Base-by-base conservation (phyloP, 768 basidiomycete genomes). In the Coprinopsis sp. region DNA sequence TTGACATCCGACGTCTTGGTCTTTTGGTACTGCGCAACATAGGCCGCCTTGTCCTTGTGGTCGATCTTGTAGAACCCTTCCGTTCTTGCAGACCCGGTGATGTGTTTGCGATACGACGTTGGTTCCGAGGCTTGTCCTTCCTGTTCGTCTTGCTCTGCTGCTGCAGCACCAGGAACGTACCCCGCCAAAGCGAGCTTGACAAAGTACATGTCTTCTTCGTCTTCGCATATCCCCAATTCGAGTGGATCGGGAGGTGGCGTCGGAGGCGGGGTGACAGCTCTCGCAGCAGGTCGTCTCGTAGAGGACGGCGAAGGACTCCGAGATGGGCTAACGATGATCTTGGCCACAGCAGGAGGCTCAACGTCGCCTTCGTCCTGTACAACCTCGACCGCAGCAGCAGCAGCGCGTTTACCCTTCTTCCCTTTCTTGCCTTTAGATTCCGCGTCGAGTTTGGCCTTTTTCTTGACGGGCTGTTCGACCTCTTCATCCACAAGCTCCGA, bases 1-100 rank as follows among this genome's bases (percentile, higher is more conserved):
- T 49, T 65, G 2, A 68, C 59, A 22, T 69, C 66, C 22, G 74
- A 65, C 1, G 61, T 69, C 23, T 71, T 68, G 44, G 77, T 66
- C 18, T 87, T 82, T 47, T 84, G 83, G 62, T 91, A 91, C 63
- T 95, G 91, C 4, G 90, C 86, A 33, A 98, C 87, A 55, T 98
- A 97, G 2, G 81, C 81, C 0, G 91, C 85, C 70, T 96, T 96
- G 62, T 92, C 89, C 5, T 84, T 79, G 57, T 91, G 87, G 0
- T 91, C 84, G 62, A 98, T 91, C 71, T 92, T 90, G 77, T 95
- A 95, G 66, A 84, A 93, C 3, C 96, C 95, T 63, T 97, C 91
- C 1, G 93, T 91, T 13, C 95, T 81, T 14, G 92, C 91, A 25
- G 89, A 87, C 19, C 94, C 93, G 1, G 87, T 87, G 39, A 79